Base-by-base conservation (phyloP, 441 rosid species). In the Mallotus japonicus region DNA sequence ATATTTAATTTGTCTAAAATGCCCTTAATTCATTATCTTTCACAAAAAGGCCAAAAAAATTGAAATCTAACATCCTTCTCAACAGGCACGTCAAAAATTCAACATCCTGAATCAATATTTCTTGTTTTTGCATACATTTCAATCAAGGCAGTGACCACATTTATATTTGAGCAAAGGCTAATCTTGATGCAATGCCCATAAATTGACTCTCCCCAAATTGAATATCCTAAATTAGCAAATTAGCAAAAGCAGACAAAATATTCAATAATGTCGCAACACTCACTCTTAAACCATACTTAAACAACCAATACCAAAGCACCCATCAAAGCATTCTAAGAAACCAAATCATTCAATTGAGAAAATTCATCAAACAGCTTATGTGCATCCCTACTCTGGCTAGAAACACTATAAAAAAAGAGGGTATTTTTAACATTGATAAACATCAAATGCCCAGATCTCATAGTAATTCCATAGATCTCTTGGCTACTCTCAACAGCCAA, bases 301-400 rank as follows among this genome's bases (percentile, higher is more conserved):
- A 56, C 85, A 88, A 54, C 8, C 69, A 6, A 83, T 66, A 70
- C 79, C 53, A 73, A 77, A 17, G 83, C 90, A 62, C 81, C 32
- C 81, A 90, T 87, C 83, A 88, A 73, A 46, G 83, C 76, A 76
- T 82, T 85, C 86, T 86, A 86, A 0, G 91, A 83, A 69, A 90
- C 87, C 74, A 76, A 75, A 74, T 88, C 91, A 72, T 80, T 75
- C 32, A 28, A 28, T 28, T 28, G 3, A 28, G 32, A 28, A 3
- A 28, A 28, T 28, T 28, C 32, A 28, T 28, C 32, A 28, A 90
- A 88, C 88, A 90, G 42, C 61, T 78, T 73, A 22, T 4, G n/a
- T 13, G 37, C 58, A 47, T 66, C 57, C n/a, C n/a, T n/a, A n/a
- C n/a, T n/a, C n/a, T n/a, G n/a, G n/a, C n/a, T n/a, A n/a, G n/a